phyloP scores from a whole-genome alignment of 2,329 filamentous ascomycete species.

The Aureobasidium sp. region DNA sequence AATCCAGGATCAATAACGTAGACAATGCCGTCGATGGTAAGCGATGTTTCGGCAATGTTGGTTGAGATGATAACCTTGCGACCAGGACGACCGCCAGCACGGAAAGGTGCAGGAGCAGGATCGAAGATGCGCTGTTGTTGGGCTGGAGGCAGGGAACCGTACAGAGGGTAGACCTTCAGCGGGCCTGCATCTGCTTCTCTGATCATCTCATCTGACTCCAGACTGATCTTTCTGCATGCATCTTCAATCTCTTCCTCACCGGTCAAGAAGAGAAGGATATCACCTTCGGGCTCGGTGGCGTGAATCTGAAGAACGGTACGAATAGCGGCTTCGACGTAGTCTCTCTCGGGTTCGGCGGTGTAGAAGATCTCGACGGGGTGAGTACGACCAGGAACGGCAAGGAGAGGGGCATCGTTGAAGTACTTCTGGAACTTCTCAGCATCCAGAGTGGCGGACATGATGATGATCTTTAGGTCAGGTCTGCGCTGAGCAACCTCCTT shows the following conservation, averaged over 20 bases:
- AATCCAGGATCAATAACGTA: slow-evolving; percentile 99
- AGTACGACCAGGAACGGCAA: slow-evolving; percentile 90
- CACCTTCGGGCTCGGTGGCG: slow-evolving; percentile 82
- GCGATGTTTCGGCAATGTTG: slow-evolving; percentile 94
- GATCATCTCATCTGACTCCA: slow-evolving; percentile 87
- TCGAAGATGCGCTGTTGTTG: slow-evolving; percentile 97
- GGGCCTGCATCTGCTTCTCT: slow-evolving; percentile 88
- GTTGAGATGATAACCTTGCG: slow-evolving; percentile 91
- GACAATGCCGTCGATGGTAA: slow-evolving; percentile 98
- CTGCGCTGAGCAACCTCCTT: slow-evolving; percentile 81
- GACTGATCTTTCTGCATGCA: slow-evolving; percentile 79
- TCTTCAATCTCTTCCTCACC: slow-evolving; percentile 99
- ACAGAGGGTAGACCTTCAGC: slow-evolving; percentile 83
- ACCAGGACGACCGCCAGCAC: slow-evolving; percentile 74
- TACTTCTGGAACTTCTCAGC: slow-evolving; percentile 97
- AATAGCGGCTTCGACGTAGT: slow-evolving; percentile 93
- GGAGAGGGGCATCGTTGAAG: slow-evolving; percentile 87
- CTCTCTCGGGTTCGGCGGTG: slow-evolving; percentile 88
- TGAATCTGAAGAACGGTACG: slow-evolving; percentile 96
- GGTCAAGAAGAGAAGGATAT: slow-evolving; percentile 89
- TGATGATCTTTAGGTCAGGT: slow-evolving; percentile 91
- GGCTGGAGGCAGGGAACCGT: slow-evolving; percentile 83
- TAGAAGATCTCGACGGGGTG: slow-evolving; percentile 98
- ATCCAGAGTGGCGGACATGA: slow-evolving; percentile 97
- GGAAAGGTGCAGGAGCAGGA: slow-evolving; percentile 66